phyloP scores from a whole-genome alignment of 345 rosid genomes.

The Acer yangbiense region DNA sequence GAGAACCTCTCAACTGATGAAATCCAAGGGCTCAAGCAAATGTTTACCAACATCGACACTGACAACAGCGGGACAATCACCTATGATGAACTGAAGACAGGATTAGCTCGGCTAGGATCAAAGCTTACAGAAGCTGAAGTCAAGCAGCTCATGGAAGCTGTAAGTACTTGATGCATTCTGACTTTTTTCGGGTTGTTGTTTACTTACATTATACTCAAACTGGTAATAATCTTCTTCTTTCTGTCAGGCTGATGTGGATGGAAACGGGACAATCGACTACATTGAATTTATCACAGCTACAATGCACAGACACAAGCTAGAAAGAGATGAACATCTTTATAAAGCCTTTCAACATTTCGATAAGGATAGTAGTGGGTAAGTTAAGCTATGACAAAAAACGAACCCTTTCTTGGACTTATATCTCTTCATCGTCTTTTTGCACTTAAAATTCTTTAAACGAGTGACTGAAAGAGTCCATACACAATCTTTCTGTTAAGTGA shows the following conservation, averaged over 20 bases:
- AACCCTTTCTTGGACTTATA: neutral
- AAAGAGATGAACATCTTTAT: slow-evolving; percentile 73
- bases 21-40: slow-evolving; percentile 70
- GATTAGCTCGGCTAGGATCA: slow-evolving; percentile 79
- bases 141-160: slow-evolving; percentile 90
- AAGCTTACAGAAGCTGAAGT: slow-evolving; percentile 79
- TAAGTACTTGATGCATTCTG: slow-evolving; percentile 31
- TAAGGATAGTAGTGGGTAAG: slow-evolving; percentile 84
- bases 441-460: neutral
- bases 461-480: neutral
- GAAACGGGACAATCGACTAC: slow-evolving; percentile 82
- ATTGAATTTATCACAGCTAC: slow-evolving; percentile 85
- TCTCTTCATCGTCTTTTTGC: neutral
- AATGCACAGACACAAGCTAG: slow-evolving; percentile 83
- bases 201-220: neutral
- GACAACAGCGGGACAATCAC: slow-evolving; percentile 86
- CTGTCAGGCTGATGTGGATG: slow-evolving; percentile 87
- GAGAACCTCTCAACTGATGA: slow-evolving; percentile 80
- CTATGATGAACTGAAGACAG: slow-evolving; percentile 72
- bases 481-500: neutral
- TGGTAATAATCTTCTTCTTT: neutral
- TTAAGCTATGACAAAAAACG: neutral
- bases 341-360: slow-evolving; percentile 89
- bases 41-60: slow-evolving; percentile 83
- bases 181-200: neutral